Evolutionary conservation across 108 stramenopile species (phyloP).

Genomic region (Schizochytrium sp.): DNA sequence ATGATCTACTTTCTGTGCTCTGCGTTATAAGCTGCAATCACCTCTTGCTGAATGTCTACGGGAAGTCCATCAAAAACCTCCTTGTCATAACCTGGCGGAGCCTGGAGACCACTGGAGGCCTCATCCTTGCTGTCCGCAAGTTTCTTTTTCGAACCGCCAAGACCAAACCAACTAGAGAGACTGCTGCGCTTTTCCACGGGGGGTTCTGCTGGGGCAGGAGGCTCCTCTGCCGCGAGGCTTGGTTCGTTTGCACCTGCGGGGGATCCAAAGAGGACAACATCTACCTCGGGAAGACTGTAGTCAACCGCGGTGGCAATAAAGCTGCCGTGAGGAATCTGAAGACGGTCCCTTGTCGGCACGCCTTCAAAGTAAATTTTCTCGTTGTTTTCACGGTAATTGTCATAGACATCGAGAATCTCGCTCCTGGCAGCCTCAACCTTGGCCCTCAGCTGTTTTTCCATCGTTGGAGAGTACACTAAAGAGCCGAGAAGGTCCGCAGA

Average conservation of each 20-base stretch:
- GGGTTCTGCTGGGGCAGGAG: neutral
- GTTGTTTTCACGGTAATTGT: constrained; percentile 21
- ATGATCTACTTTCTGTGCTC: neutral
- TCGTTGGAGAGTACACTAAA: constrained; percentile 16
- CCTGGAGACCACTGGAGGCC: neutral
- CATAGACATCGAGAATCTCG: neutral
- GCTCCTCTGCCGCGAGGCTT: neutral
- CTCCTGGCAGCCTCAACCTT: neutral
- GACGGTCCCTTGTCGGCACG: constrained; percentile 36
- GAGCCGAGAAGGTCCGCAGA: neutral
- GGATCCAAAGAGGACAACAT: constrained; percentile 8
- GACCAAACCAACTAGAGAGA: constrained; percentile 52
- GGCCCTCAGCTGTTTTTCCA: neutral
- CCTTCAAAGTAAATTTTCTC: constrained; percentile 54
- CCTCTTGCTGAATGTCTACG: constrained; percentile 28
- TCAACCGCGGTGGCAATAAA: constrained; percentile 20
- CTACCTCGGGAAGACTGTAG: constrained; percentile 32
- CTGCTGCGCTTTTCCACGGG: neutral
- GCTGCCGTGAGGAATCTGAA: constrained; percentile 16
- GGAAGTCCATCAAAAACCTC: constrained; percentile 54
- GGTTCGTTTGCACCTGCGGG: neutral
- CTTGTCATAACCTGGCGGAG: constrained; percentile 56
- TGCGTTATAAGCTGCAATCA: constrained; percentile 24
- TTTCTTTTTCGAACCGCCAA: constrained; percentile 14
- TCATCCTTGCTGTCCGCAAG: neutral